phyloP scores from a whole-genome alignment of 2,329 filamentous ascomycete species.

The Ophiocordyceps polyrhachis-furcata region DNA sequence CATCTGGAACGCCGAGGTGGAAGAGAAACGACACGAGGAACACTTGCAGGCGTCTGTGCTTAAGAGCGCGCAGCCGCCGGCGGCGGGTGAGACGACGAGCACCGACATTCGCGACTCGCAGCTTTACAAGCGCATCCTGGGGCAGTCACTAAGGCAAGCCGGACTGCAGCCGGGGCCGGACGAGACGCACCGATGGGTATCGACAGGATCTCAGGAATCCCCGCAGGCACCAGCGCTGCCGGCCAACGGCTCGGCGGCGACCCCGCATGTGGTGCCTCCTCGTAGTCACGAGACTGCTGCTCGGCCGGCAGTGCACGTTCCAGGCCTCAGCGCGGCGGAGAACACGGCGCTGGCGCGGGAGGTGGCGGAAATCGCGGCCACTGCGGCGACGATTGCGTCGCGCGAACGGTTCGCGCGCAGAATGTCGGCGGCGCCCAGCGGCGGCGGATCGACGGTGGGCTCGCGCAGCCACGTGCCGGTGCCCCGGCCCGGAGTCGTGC shows the following conservation, averaged over 20 bases:
- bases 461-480: constrained; percentile 10
- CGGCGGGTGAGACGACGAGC: constrained; percentile 27
- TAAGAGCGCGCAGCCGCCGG: constrained; percentile 17
- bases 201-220: constrained; percentile 7
- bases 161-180: constrained; percentile 43
- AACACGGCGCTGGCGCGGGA: constrained; percentile 67
- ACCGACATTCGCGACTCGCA: constrained; percentile 70
- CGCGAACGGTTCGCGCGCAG: constrained; percentile 39
- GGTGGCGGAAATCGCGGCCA: constrained; percentile 85
- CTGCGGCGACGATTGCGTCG: constrained; percentile 72
- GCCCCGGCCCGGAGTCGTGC: constrained; percentile 18
- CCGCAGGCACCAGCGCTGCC: constrained; percentile 11
- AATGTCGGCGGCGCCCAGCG: constrained; percentile 12
- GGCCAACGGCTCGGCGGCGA: constrained; percentile 26
- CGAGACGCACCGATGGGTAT: constrained; percentile 21
- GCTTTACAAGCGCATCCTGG: constrained; percentile 82
- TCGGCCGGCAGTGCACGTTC: constrained; percentile 31
- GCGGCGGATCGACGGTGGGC: constrained; percentile 2
- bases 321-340: constrained; percentile 63
- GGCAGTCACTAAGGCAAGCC: constrained; percentile 72
- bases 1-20: constrained; percentile 79
- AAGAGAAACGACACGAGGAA: constrained; percentile 55
- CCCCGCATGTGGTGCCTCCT: constrained; percentile 61
- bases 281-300: constrained; percentile 29
- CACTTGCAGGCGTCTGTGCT: constrained; percentile 15